Conservation (phyloP, 2,329 filamentous ascomycete species). For the Remersonia thermophila region DNA sequence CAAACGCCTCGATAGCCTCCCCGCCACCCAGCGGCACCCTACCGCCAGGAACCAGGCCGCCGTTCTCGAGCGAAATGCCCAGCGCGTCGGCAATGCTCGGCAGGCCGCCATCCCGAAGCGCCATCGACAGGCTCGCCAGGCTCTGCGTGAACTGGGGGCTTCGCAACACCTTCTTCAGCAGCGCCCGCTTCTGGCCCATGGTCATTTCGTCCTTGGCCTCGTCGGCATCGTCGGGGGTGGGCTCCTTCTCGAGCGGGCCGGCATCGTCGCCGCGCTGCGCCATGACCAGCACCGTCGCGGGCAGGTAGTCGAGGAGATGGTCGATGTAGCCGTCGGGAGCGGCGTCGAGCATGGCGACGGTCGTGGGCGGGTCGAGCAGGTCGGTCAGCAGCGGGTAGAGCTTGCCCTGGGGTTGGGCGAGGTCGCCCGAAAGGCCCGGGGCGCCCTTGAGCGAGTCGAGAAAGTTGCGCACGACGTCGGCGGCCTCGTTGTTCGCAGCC, state of each 20-base stretch:
- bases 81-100: constrained; percentile 83
- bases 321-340: constrained; percentile 57
- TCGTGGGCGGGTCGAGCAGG: constrained; percentile 65
- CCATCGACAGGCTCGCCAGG: constrained; percentile 71
- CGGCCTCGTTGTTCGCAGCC: constrained; percentile 43
- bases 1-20: constrained; percentile 80
- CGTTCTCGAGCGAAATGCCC: constrained; percentile 66
- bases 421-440: constrained; percentile 26
- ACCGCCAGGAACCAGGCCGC: constrained; percentile 66
- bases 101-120: constrained; percentile 78
- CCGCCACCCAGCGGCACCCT: constrained; percentile 78
- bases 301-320: constrained; percentile 63
- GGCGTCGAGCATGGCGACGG: constrained; percentile 60
- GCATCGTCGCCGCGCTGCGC: constrained; percentile 53
- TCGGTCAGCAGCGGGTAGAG: constrained; percentile 77
- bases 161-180: constrained; percentile 70
- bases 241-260: constrained; percentile 40
- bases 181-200: constrained; percentile 62
- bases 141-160: constrained; percentile 89
- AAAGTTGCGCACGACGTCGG: constrained; percentile 74
- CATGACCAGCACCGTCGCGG: constrained; percentile 64
- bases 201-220: constrained; percentile 49
- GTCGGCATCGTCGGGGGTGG: constrained; percentile 38
- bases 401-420: constrained; percentile 36
- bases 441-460: constrained; percentile 64